Base-by-base conservation (phyloP, 2,329 filamentous ascomycete genomes). In the Echinosphaeria canescens region DNA sequence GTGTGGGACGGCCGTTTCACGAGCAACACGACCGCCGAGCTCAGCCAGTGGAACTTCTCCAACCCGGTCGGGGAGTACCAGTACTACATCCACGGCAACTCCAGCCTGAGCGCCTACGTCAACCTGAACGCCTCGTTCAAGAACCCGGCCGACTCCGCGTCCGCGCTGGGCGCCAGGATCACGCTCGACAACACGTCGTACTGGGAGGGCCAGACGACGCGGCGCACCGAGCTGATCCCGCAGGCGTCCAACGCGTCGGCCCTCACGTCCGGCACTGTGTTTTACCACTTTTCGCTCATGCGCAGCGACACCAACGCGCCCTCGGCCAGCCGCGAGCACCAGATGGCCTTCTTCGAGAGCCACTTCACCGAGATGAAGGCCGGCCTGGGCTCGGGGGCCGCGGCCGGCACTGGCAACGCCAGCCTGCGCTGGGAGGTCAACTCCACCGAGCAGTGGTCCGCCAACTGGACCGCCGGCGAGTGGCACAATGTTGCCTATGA, bases 401-500 rank as follows among this genome's bases (percentile, higher is more conserved):
- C 6, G 17, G 34, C 41, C 17, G 55, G 50, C 22, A 51, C 50
- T n/a, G 44, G 43, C 13, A 53, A 62, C 31, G 48, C 56, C 16
- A 57, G 59, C 35, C 53, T 79, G 34, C 62, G 66, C 36, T 80
- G 72, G 69, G 62, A 66, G 45, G 64, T 68, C 8, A 54, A 56
- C 31, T 59, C 67, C 11, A 49, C 57, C 36, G 60, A 57, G 26
- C 51, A 75, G 37, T 80, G 72, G 71, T 62, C 59, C 37, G 55
- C 57, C 2, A 53, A 62, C 33, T 69, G 73, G 44, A 54, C 54
- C 28, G 54, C 71, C 2, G 64, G 58, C 22, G 62, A 69, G 9
- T 80, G 74, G 74, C 73, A 80, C 45, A 81, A 81, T 42, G 57
- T 78, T 38, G 74, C 72, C 25, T 79, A 78, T 39, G 71, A 70